Conservation (phyloP, 495 filamentous ascomycete genomes). For the Cercophora newfieldiana region DNA sequence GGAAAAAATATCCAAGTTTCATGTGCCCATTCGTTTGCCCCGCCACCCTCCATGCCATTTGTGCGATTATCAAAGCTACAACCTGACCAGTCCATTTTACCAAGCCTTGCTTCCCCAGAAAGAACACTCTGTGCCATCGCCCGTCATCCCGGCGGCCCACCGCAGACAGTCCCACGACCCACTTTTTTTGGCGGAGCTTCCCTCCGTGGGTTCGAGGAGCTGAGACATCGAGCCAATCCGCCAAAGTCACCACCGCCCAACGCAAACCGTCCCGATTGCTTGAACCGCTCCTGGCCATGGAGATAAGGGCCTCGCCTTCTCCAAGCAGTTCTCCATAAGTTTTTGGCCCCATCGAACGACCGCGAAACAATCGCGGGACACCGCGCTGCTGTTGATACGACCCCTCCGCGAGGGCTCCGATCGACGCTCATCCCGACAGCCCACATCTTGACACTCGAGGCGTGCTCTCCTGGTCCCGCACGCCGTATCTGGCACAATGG, state of each 20-base stretch:
- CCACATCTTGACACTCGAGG: not conserved
- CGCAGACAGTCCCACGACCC: not conserved
- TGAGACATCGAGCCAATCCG: conserved; percentile 7
- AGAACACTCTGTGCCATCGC: not conserved
- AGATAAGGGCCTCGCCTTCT: conserved; percentile 5
- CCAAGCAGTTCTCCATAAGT: conserved; percentile 9
- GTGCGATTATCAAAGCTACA: not conserved
- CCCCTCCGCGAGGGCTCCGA: conserved; percentile 1
- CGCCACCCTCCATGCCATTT: not conserved
- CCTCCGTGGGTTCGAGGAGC: conserved; percentile 1
- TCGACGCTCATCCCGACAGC: not conserved
- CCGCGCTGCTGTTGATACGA: not conserved
- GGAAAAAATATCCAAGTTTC: conserved; percentile 10
- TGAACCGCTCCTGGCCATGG: conserved; percentile 12
- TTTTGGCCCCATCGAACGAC: not conserved
- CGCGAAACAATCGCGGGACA: not conserved
- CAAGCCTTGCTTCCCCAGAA: conserved; percentile 2
- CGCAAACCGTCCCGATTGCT: not conserved
- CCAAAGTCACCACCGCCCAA: not conserved
- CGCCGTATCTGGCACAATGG: conserved; percentile 54
- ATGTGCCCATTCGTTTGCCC: not conserved
- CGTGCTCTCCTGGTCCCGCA: not conserved
- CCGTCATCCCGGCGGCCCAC: not conserved
- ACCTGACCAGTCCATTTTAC: not conserved
- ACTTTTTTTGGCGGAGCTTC: conserved; percentile 17